Conservation (phyloP, 768 basidiomycete genomes). For the Termitomyces sp. region DNA sequence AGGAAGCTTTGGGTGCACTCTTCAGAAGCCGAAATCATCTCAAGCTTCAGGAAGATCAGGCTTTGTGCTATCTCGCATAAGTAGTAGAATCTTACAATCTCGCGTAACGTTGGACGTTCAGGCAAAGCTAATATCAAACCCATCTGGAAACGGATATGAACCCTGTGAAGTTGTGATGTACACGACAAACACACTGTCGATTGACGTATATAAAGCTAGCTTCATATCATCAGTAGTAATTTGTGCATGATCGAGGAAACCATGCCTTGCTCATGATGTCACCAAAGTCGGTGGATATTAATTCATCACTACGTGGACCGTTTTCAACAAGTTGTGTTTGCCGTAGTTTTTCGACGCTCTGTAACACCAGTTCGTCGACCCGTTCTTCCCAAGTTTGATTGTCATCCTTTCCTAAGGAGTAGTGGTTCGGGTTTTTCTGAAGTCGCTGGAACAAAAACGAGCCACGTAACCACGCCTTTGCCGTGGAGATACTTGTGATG, state of each 20-base stretch:
- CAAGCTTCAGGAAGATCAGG: conserved; percentile 41
- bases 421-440: conserved; percentile 77
- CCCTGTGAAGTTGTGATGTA: background rate
- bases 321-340: conserved; percentile 58
- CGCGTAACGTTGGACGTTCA: conserved; percentile 50
- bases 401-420: conserved; percentile 56
- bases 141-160: conserved; percentile 47
- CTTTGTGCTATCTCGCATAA: background rate
- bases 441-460: conserved; percentile 90
- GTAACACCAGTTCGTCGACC: conserved; percentile 69
- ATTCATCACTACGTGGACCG: conserved; percentile 28
- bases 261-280: conserved; percentile 85
- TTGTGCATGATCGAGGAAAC: background rate
- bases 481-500: conserved; percentile 64
- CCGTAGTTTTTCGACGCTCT: conserved; percentile 59
- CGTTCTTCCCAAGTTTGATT: conserved; percentile 66
- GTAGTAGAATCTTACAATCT: conserved; percentile 52
- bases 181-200: conserved; percentile 44
- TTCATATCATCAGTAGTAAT: conserved; percentile 8
- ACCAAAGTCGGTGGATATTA: conserved; percentile 71
- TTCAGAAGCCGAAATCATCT: conserved; percentile 58
- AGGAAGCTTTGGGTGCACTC: conserved; percentile 44
- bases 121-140: conserved; percentile 57
- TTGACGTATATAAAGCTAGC: conserved; percentile 75
- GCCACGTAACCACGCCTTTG: conserved; percentile 77